Conservation (phyloP, 768 basidiomycete genomes). For the Tephrocybe sp. region DNA sequence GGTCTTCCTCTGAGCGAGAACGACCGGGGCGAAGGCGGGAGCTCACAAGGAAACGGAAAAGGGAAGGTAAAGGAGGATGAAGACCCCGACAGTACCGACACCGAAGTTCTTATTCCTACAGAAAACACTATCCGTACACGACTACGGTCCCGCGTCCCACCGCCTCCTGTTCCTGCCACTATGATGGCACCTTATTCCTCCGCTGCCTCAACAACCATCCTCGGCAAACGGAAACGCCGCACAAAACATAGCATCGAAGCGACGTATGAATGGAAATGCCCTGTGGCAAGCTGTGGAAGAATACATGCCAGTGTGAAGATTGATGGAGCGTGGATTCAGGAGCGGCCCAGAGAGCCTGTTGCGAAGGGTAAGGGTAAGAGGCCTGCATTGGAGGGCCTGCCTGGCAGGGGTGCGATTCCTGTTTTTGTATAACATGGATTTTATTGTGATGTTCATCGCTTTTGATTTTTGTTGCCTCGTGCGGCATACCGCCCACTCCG, state of each 20-base stretch:
- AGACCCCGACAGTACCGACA: not conserved
- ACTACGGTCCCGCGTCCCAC: conserved; percentile 46
- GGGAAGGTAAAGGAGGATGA: conserved; percentile 30
- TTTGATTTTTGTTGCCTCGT: not conserved
- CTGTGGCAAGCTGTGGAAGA: conserved; percentile 55
- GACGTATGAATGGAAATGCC: conserved; percentile 62
- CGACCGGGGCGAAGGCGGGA: conserved; percentile 9
- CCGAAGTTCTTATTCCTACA: conserved; percentile 10
- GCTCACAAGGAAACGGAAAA: conserved; percentile 38
- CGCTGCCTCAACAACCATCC: not conserved
- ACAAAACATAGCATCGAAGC: conserved; percentile 44
- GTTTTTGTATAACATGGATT: conserved; percentile 36
- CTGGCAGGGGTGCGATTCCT: conserved; percentile 41
- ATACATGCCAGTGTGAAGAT: conserved; percentile 59
- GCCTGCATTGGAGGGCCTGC: conserved; percentile 2
- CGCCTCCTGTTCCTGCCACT: conserved; percentile 5
- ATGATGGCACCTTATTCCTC: not conserved
- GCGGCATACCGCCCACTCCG: not conserved
- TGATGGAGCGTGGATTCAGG: conserved; percentile 60
- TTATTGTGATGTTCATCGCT: no score
- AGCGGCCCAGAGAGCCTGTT: conserved; percentile 23
- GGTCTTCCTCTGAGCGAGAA: conserved; percentile 32
- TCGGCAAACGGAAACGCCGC: conserved; percentile 22
- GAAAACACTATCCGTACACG: conserved; percentile 54
- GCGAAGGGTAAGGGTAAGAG: conserved; percentile 16